Base-by-base conservation (phyloP, 1,139 yeast genomes). In the Geotrichum fermentans region DNA sequence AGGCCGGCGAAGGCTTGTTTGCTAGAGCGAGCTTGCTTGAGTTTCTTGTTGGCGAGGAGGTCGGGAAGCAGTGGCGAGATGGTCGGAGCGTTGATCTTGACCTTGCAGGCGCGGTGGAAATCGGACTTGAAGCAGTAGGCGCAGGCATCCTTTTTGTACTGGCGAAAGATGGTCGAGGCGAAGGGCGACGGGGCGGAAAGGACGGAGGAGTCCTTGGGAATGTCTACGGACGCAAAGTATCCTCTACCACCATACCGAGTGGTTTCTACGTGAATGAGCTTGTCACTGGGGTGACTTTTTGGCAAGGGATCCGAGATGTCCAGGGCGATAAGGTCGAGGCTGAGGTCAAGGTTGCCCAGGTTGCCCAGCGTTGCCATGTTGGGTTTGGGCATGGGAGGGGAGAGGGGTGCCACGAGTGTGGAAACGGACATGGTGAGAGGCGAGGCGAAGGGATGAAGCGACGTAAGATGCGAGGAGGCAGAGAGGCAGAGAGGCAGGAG, bases 61-160 rank as follows among this genome's bases (percentile, higher is more conserved):
- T 41, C 36, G 13, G 4, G 14, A 14, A 20, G 40, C 26, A 36
- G 16, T 18, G 40, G 43, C 8, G 43, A 26, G 17, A 36, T 29
- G 30, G 18, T n/a, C 32, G 53, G 47, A 1, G 53, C 14, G 2
- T 45, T 11, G 10, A 61, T 52, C 45, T 56, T 56, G 34, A 57
- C 43, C 48, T 76, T 80, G 67, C 79, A 68, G 33, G 69, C 65
- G 38, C 62, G 66, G 1, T 86, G 85, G 56, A 72, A 63, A 38
- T 71, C 69, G 58, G 80, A 82, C 1, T 56, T 54, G 58, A 73
- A 80, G 58, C 90, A 83, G 51, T 61, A 58, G 3, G 75, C 71
- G 59, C 90, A 83, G 0, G 80, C 84, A 58, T 83, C 89, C 58
- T 81, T 82, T 49, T 78, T 74, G 61, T 79, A 82, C 5, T 79